These are phyloP conservation scores for Apiotrichum gracile DNA, from an alignment of 1,284 basidiomycete species.

Conservation along the genomic window DNA sequence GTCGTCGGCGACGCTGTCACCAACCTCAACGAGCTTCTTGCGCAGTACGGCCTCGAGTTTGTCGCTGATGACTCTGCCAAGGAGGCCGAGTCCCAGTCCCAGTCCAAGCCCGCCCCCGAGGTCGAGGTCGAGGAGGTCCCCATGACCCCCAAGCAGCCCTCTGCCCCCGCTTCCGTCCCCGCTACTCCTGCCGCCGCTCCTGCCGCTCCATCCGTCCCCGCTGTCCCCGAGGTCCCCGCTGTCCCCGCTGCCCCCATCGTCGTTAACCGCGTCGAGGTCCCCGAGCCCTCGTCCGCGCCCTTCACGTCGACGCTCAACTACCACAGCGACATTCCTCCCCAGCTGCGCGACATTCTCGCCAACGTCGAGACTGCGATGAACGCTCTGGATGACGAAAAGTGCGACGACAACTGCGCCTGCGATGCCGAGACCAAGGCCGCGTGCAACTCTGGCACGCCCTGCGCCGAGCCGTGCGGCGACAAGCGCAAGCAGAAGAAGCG, in stretches of 20 bases:
- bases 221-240: too few species aligned
- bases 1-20: conserved; percentile 21
- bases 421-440: neutral
- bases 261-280: neutral
- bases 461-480: neutral
- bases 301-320: conserved; percentile 25
- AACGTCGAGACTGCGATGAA: conserved; percentile 18
- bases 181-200: neutral
- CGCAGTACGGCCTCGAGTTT: conserved; percentile 41
- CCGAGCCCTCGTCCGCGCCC: conserved; percentile 5
- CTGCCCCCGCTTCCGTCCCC: neutral
- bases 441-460: conserved; percentile 1
- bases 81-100: neutral
- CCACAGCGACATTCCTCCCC: conserved; percentile 21
- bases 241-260: too few species aligned
- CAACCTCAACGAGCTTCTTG: conserved; percentile 36
- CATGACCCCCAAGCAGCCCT: too few species aligned
- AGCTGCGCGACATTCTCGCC: conserved; percentile 24
- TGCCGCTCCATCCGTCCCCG: neutral
- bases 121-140: too few species aligned
- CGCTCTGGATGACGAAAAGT: conserved; percentile 1
- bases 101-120: neutral
- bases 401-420: conserved; percentile 3
- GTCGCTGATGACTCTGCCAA: conserved; percentile 21
- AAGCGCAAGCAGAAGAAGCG: conserved; percentile 10